Evolutionary conservation across 1,284 basidiomycete species (phyloP).

Genomic region (Trametes pubescens): DNA sequence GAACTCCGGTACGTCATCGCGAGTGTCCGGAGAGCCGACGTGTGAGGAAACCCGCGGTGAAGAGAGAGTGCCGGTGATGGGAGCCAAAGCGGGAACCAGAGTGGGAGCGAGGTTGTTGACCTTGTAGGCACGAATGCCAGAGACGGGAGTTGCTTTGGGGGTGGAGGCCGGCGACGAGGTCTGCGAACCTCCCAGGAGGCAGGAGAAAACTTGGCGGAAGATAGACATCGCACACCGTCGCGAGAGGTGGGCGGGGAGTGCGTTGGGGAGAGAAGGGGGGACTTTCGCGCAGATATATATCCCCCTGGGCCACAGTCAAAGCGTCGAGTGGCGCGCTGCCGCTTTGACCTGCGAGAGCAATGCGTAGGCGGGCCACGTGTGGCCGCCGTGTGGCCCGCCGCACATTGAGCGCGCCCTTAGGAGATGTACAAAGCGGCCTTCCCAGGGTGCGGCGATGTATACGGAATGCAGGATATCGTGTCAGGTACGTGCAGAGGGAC

Average conservation of each 20-base stretch:
- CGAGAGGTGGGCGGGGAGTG: background rate
- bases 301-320: conserved; percentile 6
- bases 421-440: background rate
- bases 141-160: background rate
- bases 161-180: background rate
- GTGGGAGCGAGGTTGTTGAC: background rate
- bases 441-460: too few species aligned
- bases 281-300: background rate
- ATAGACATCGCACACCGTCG: conserved; percentile 11
- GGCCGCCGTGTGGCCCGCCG: background rate
- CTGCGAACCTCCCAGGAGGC: conserved; percentile 5
- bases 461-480: too few species aligned
- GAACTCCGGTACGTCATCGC: background rate
- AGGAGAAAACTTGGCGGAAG: conserved; percentile 10
- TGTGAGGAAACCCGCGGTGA: background rate
- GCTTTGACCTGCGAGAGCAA: conserved; percentile 6
- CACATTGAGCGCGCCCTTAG: background rate
- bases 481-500: too few species aligned
- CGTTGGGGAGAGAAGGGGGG: background rate
- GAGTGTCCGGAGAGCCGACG: background rate
- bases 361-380: conserved; percentile 10
- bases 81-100: background rate
- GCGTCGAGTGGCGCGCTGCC: conserved; percentile 14
- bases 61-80: background rate
- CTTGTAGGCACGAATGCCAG: background rate